Percentiles rank a stretch among this genome's conserved stretches.
Conservation (phyloP, 2,329 filamentous ascomycete species). For the Colletotrichum paranaense region DNA sequence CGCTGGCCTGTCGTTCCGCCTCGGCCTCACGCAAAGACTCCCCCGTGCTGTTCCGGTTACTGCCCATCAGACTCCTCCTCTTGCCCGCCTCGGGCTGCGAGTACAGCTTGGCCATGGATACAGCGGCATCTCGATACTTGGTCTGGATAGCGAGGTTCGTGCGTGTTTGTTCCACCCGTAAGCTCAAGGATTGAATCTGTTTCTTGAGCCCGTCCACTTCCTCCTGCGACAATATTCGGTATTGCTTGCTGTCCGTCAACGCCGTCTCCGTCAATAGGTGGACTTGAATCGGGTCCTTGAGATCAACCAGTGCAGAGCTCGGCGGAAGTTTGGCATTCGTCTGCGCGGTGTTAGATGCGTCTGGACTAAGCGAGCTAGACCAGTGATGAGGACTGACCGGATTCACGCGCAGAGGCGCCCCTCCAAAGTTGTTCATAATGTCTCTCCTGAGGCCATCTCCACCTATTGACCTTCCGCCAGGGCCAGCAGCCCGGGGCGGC, state of each 20-base stretch:
- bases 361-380: background rate
- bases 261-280: constrained; percentile 95
- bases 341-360: constrained; percentile 47
- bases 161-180: constrained; percentile 84
- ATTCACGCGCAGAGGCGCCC: constrained; percentile 63
- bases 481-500: constrained; percentile 47
- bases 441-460: constrained; percentile 70
- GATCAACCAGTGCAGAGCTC: constrained; percentile 68
- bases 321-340: constrained; percentile 63
- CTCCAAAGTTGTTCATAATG: constrained; percentile 64
- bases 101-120: constrained; percentile 86
- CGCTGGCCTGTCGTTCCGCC: constrained; percentile 78
- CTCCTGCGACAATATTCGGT: constrained; percentile 87
- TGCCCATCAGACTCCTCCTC: constrained; percentile 59
- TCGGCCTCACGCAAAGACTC: constrained; percentile 72
- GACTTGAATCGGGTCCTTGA: constrained; percentile 82
- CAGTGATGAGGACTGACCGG: constrained; percentile 57
- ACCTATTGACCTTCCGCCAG: constrained; percentile 58
- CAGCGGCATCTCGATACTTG: constrained; percentile 93
- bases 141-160: constrained; percentile 89
- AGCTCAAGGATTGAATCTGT: constrained; percentile 77
- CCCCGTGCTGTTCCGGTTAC: constrained; percentile 59
- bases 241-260: constrained; percentile 86
- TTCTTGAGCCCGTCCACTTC: constrained; percentile 94
- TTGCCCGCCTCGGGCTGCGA: constrained; percentile 64